These are phyloP conservation scores for Fusarium sp. DNA, from an alignment of 2,329 filamentous ascomycete species.

Conservation along the genomic window DNA sequence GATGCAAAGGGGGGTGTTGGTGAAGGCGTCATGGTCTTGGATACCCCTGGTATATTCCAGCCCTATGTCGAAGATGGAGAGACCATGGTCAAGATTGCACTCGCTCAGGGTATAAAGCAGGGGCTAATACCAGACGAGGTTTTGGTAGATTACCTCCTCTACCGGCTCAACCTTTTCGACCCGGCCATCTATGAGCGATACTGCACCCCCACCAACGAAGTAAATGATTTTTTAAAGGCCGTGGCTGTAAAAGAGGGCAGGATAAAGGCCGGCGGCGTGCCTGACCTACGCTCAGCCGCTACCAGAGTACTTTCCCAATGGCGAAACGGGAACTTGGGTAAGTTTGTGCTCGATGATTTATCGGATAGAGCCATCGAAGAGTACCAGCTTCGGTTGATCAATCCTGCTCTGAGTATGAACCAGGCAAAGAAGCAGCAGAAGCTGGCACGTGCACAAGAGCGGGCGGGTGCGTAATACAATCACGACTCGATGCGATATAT, in stretches of 20 bases:
- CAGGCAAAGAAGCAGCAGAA: conserved; percentile 78
- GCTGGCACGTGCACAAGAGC: conserved; percentile 65
- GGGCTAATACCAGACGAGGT: conserved; percentile 82
- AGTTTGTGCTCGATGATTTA: conserved; percentile 84
- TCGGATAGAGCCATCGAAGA: conserved; percentile 67
- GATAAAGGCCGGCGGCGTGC: conserved; percentile 77
- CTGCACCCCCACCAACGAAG: conserved; percentile 83
- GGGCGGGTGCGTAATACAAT: conserved; percentile 47
- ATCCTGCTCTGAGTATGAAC: conserved; percentile 70
- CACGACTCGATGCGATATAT: conserved; percentile 11
- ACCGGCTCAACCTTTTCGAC: conserved; percentile 78
- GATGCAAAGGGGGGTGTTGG: conserved; percentile 60
- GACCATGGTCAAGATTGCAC: conserved; percentile 93
- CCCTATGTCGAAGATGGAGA: conserved; percentile 89
- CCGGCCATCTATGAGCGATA: conserved; percentile 73
- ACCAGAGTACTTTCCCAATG: conserved; percentile 86
- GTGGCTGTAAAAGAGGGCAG: conserved; percentile 83
- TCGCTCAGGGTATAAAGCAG: conserved; percentile 92
- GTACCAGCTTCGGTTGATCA: conserved; percentile 62
- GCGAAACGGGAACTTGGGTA: conserved; percentile 81
- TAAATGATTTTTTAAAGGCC: conserved; percentile 76
- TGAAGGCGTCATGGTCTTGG: conserved; percentile 80
- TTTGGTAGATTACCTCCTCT: conserved; percentile 91
- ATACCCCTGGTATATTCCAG: conserved; percentile 95
- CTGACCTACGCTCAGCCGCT: conserved; percentile 79